A percentile compares a stretch with the other conserved stretches of the same genome.
phyloP scores from a whole-genome alignment of 2,329 filamentous ascomycete species.

The Coniochaeta sp. region DNA sequence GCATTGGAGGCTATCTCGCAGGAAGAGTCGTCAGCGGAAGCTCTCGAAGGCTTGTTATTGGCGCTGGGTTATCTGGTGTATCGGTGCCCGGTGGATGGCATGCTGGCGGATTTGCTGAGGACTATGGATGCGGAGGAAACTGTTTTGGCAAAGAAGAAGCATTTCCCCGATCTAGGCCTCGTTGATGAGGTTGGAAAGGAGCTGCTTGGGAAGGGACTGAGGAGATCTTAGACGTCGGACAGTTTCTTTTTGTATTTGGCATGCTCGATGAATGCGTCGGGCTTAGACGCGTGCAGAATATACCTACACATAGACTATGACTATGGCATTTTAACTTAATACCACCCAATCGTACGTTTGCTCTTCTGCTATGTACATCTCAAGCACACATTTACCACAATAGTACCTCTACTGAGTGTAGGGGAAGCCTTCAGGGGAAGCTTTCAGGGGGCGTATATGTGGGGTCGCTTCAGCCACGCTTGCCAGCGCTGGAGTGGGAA shows the following conservation, averaged over 20 bases:
- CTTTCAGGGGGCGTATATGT: not conserved
- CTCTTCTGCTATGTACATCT: no score
- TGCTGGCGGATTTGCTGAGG: slow-evolving; percentile 70
- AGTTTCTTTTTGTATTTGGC: not conserved
- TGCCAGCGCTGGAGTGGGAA: not conserved
- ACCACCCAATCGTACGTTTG: not conserved
- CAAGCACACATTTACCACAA: no score
- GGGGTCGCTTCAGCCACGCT: not conserved
- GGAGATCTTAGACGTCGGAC: slow-evolving; percentile 12
- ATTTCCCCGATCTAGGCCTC: slow-evolving; percentile 50
- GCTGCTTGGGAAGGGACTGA: slow-evolving; percentile 39
- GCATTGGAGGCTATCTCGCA: slow-evolving; percentile 64
- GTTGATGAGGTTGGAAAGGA: slow-evolving; percentile 46
- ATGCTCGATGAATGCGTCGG: not conserved
- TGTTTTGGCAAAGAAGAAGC: slow-evolving; percentile 48
- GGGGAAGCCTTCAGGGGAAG: not conserved
- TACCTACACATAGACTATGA: not conserved
- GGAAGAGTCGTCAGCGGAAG: slow-evolving; percentile 58
- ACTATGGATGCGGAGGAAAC: slow-evolving; percentile 67
- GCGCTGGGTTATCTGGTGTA: slow-evolving; percentile 73
- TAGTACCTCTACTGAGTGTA: no score
- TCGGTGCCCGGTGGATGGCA: slow-evolving; percentile 59
- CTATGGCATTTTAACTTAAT: not conserved
- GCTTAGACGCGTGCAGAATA: not conserved
- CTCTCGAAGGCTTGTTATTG: slow-evolving; percentile 67